phyloP scores from a whole-genome alignment of 331 rosid genomes.

The Malus hybrid region DNA sequence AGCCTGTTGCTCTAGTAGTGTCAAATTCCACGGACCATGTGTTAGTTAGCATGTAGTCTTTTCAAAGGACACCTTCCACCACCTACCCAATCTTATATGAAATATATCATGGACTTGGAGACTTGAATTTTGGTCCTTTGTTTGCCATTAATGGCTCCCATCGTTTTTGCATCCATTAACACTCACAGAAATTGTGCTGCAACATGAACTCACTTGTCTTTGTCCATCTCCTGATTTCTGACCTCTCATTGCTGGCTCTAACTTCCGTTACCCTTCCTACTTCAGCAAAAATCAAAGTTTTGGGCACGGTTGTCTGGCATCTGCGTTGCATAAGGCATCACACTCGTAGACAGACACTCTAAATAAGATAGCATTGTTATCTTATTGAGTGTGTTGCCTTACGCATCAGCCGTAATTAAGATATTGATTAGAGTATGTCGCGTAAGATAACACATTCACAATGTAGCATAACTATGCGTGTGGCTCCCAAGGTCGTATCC shows the following conservation, averaged over 20 bases:
- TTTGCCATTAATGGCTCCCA: slow-evolving; percentile 22
- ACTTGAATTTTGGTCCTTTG: slow-evolving; percentile 22
- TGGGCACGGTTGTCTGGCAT: not conserved
- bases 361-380: not conserved
- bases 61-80: slow-evolving; percentile 43
- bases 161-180: not conserved
- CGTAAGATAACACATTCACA: not conserved
- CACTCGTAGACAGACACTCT: not conserved
- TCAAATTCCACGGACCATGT: slow-evolving; percentile 23
- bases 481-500: not conserved
- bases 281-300: not conserved
- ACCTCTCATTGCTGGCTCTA: not conserved
- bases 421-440: not conserved
- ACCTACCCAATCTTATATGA: slow-evolving; percentile 5
- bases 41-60: slow-evolving; percentile 24
- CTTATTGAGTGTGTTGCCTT: not conserved
- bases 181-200: not conserved
- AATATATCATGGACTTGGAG: slow-evolving; percentile 31
- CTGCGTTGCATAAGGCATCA: not conserved
- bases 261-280: not conserved
- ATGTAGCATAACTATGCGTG: not conserved
- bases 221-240: not conserved
- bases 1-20: not conserved
- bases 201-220: not conserved
- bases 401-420: not conserved